phyloP scores from a whole-genome alignment of 2,329 filamentous ascomycete species.

The Ceratocystis lukuohia region DNA sequence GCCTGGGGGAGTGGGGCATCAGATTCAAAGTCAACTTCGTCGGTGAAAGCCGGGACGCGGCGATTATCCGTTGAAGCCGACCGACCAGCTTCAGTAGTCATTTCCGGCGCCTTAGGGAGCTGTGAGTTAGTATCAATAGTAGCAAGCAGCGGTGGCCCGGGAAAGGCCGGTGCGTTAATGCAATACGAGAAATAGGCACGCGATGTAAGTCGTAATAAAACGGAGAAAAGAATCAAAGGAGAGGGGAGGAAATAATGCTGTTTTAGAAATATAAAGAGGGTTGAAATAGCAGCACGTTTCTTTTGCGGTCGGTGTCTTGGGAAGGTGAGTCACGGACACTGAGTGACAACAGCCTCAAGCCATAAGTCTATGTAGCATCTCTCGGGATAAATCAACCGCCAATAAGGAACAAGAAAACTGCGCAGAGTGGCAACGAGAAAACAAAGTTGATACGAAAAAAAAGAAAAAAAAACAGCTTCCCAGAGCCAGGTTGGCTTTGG shows the following conservation, averaged over 20 bases:
- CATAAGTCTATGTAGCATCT: neutral
- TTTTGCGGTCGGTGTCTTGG: neutral
- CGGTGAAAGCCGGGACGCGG: neutral
- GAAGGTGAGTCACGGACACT: neutral
- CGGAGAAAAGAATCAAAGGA: neutral
- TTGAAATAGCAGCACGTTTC: too few species aligned
- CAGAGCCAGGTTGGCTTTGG: neutral
- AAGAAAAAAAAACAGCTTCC: neutral
- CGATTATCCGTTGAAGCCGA: neutral
- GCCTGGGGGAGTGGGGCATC: conserved; percentile 32
- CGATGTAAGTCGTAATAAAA: too few species aligned
- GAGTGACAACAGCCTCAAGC: neutral
- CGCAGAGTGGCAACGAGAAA: too few species aligned
- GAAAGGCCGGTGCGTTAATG: conserved; percentile 2
- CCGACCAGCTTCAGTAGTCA: neutral
- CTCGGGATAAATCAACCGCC: neutral
- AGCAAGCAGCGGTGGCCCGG: neutral
- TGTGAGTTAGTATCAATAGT: neutral
- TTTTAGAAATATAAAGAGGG: neutral
- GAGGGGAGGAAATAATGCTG: neutral
- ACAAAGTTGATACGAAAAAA: neutral
- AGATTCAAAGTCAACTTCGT: conserved; percentile 25
- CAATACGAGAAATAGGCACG: neutral
- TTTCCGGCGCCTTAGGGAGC: neutral
- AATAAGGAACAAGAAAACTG: too few species aligned